Conservation (phyloP, 768 basidiomycete species). For the Suillus clintonianus region DNA sequence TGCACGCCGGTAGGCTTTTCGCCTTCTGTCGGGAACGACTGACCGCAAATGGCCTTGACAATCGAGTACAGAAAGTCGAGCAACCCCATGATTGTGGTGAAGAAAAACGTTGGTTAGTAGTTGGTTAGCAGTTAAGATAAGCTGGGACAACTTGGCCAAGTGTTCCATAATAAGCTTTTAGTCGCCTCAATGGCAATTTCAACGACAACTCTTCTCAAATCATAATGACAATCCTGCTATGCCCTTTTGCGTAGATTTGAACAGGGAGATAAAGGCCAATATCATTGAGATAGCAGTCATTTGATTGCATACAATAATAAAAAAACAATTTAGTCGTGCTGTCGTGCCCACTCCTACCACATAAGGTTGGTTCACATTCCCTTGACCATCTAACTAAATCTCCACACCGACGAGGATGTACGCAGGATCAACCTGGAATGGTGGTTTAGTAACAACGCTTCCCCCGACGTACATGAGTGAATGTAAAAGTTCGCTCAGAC, state of each 20-base stretch:
- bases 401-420: conserved; percentile 88
- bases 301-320: not conserved
- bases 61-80: conserved; percentile 28
- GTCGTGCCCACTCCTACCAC: not conserved
- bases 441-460: conserved; percentile 78
- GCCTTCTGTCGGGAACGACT: conserved; percentile 14
- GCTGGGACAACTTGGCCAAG: not conserved
- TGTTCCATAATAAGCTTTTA: not conserved
- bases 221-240: not conserved
- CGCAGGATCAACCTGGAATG: conserved; percentile 71
- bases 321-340: not conserved
- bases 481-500: conserved; percentile 75
- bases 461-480: conserved; percentile 94
- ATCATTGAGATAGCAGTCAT: not conserved
- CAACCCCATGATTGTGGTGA: conserved; percentile 17
- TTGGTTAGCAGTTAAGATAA: not conserved
- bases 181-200: not conserved
- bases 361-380: conserved; percentile 23
- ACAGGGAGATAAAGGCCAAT: too few species aligned
- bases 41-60: conserved; percentile 24
- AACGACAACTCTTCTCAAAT: not conserved
- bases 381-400: conserved; percentile 47
- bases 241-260: not conserved
- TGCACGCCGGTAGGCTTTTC: not conserved
- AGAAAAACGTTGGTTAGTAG: not conserved